These are phyloP conservation scores for Aspergillus carlsbadensis DNA, from an alignment of 495 filamentous ascomycete species.

Conservation along the genomic window DNA sequence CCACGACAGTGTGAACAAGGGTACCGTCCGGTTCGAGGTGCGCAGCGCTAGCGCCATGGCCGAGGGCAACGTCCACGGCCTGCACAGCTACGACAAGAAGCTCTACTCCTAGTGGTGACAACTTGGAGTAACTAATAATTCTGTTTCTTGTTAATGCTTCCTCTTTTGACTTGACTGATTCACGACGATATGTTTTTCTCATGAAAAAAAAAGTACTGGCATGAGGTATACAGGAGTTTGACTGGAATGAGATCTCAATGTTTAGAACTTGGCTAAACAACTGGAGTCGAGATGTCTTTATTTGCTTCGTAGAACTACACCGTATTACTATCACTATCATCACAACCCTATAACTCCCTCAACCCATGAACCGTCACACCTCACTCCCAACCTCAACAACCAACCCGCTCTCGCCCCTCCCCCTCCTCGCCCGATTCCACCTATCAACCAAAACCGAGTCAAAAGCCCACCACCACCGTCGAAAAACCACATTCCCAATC, in stretches of 20 bases:
- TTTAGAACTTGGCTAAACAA: conserved; percentile 8
- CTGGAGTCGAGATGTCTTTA: background rate
- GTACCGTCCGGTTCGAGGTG: conserved; percentile 87
- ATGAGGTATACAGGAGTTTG: conserved; percentile 34
- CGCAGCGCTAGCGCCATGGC: conserved; percentile 90
- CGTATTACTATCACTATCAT: no score
- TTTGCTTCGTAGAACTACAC: background rate
- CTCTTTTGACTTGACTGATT: conserved; percentile 16
- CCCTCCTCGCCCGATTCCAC: background rate
- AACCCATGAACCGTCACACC: conserved; percentile 14
- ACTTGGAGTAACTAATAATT: conserved; percentile 1
- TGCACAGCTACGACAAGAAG: conserved; percentile 99
- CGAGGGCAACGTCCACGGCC: conserved; percentile 91
- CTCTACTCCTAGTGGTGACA: conserved; percentile 72
- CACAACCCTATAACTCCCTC: conserved; percentile 8
- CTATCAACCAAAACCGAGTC: background rate
- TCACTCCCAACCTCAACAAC: background rate
- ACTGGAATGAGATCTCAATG: conserved; percentile 9
- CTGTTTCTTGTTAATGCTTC: conserved; percentile 10
- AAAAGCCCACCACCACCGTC: conserved; percentile 9
- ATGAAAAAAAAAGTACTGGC: conserved; percentile 38
- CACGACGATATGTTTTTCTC: conserved; percentile 32
- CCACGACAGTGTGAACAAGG: conserved; percentile 71
- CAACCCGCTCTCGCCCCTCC: background rate
- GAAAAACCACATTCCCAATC: background rate